A percentile compares a stretch with the other conserved stretches of the same genome.
Conservation (phyloP, 2,329 filamentous ascomycete genomes). For the Phyllosticta citriasiana region DNA sequence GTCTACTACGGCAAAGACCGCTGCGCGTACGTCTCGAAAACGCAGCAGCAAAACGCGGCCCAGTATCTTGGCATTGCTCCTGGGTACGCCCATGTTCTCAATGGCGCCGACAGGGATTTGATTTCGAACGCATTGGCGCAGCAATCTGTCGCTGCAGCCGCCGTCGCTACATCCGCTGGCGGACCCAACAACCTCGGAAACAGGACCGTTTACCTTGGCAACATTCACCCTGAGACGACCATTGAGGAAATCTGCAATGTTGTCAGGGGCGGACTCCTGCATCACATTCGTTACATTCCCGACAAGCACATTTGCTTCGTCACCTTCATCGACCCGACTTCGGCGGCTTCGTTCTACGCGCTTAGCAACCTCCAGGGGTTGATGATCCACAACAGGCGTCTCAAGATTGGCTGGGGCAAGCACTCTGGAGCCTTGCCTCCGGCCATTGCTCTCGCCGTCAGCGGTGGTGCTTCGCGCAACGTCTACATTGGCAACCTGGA, state of each 20-base stretch:
- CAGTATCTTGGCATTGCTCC: conserved; percentile 97
- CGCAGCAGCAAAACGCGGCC: conserved; percentile 96
- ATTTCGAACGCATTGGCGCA: conserved; percentile 95
- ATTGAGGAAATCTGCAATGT: conserved; percentile 99
- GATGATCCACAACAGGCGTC: conserved; percentile 96
- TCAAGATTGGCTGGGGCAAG: conserved; percentile 99
- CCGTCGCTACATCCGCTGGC: conserved; percentile 90
- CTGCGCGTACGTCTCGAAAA: conserved; percentile 98
- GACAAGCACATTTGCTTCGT: conserved; percentile 99
- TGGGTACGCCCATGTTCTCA: conserved; percentile 91
- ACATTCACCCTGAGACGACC: conserved; percentile 97
- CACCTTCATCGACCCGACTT: conserved; percentile 97
- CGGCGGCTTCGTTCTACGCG: conserved; percentile 94
- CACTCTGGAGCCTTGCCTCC: conserved; percentile 93
- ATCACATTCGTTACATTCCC: conserved; percentile 97
- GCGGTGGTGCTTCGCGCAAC: conserved; percentile 93
- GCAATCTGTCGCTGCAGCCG: conserved; percentile 92
- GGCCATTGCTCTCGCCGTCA: conserved; percentile 90
- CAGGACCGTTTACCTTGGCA: conserved; percentile 93
- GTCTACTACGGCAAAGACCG: conserved; percentile 99
- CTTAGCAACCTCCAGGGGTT: conserved; percentile 93
- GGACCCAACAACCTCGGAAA: conserved; percentile 97
- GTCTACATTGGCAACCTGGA: conserved; percentile 98
- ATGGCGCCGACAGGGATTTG: conserved; percentile 88
- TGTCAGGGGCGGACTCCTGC: conserved; percentile 84